Conservation (phyloP, 768 basidiomycete genomes). For the Lactarius vividus region DNA sequence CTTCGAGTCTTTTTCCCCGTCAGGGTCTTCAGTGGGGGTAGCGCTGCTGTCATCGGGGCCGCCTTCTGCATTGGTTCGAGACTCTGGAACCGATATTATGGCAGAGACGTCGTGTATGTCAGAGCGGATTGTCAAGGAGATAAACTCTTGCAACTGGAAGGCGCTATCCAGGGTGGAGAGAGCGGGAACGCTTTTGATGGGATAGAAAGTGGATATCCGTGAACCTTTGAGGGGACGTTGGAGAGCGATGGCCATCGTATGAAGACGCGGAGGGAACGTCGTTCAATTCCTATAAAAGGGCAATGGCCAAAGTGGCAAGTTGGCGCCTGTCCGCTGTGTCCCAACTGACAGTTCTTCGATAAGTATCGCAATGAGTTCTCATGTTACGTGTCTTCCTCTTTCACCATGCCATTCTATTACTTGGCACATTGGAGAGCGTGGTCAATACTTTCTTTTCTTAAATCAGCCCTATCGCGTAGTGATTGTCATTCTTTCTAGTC, state of each 20-base stretch:
- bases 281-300: neutral
- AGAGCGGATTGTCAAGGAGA: constrained; percentile 78
- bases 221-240: constrained; percentile 76
- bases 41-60: constrained; percentile 19
- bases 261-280: neutral
- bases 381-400: neutral
- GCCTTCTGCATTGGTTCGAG: constrained; percentile 28
- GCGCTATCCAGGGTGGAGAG: constrained; percentile 81
- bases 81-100: constrained; percentile 70
- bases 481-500: constrained; percentile 25
- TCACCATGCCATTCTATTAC: constrained; percentile 5
- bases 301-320: neutral
- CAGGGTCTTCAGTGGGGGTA: constrained; percentile 35
- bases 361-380: neutral
- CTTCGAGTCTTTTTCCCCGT: constrained; percentile 37
- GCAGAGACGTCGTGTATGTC: constrained; percentile 87
- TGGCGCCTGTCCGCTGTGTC: neutral
- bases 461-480: neutral
- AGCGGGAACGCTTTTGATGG: constrained; percentile 65
- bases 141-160: constrained; percentile 93
- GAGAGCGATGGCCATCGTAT: constrained; percentile 33
- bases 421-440: constrained; percentile 20
- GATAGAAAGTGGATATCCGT: constrained; percentile 77
- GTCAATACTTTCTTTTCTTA: constrained; percentile 5
- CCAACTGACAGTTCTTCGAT: neutral